A percentile compares a stretch with the other conserved stretches of the same genome.
These are phyloP conservation scores for Angophora floribunda DNA, from an alignment of 345 rosid species.

Conservation along the genomic window DNA sequence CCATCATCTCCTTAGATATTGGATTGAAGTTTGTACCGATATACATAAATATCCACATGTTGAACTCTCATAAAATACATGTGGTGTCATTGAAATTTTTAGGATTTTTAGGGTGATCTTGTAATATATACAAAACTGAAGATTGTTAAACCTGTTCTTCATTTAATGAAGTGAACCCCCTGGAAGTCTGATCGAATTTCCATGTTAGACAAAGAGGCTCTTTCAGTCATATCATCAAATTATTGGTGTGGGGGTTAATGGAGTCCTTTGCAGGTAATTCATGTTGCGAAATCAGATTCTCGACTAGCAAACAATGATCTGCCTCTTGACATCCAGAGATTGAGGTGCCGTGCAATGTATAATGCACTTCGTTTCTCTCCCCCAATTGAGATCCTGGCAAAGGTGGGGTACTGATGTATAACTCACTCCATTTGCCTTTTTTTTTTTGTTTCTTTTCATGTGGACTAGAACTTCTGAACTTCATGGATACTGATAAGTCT, in stretches of 20 bases:
- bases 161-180: neutral
- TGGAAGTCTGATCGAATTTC: neutral
- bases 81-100: neutral
- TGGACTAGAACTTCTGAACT: neutral
- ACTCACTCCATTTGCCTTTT: neutral
- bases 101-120: neutral
- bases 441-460: neutral
- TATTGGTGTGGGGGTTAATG: neutral
- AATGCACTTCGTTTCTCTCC: constrained; percentile 69
- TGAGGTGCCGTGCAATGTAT: constrained; percentile 91
- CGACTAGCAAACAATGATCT: constrained; percentile 87
- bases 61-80: neutral
- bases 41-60: neutral
- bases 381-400: constrained; percentile 66
- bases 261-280: constrained; percentile 49
- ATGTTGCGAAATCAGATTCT: constrained; percentile 88
- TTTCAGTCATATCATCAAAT: neutral
- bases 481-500: neutral
- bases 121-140: neutral
- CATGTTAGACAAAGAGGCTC: neutral
- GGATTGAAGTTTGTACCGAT: neutral
- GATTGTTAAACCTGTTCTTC: neutral
- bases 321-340: constrained; percentile 74
- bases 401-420: constrained; percentile 39
- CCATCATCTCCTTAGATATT: neutral